Evolutionary conservation across 352 stramenopile species (phyloP), one percentile per base, ranked within the genome.

Genomic region (Pythium oligandrum): DNA sequence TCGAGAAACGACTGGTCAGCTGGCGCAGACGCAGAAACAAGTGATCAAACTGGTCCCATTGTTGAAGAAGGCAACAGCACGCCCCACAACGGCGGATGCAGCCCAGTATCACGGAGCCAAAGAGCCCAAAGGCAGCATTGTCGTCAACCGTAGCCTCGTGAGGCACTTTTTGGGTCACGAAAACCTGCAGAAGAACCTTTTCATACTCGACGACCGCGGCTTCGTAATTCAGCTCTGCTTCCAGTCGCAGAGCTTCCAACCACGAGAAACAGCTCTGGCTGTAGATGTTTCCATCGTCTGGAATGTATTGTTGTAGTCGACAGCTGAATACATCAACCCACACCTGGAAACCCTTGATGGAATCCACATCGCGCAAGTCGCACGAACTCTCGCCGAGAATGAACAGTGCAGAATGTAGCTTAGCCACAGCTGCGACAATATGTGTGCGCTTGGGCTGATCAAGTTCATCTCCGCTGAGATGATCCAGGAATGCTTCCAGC

Each of bases 201-300:
- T 78, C 66, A 48, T 84, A 90, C 51, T 68, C 63, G 35, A 45
- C 49, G 7, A 63, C 58, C 32, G 84, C 76, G 36, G 83, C 78
- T 81, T 91, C 80, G 43, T 87, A 88, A 49, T 66, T 59, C 67
- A 86, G 75, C 51, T 81, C 66, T 37, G 80, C 59, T 45, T 83
- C 72, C 31, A 74, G 64, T 30, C 6, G 51, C 39, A 44, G 4
- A 26, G 45, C 35, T 40, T 39, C 3, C 48, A 53, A n/a, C 48
- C 48, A 53, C 9, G 48, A 44, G 35, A 44, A 40, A 35, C 17
- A 31, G 17, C 43, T 30, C 9, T 48, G 43, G 17, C 17, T 48
- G 9, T 30, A 48, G 9, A 30, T 48, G 17, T 30, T 48, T 11
- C 43, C 43, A 31, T 48, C 43, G 43, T 30, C 43, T 48, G 9